Base-by-base conservation (phyloP, 2,329 filamentous ascomycete genomes). In the Pezicula radicicola region DNA sequence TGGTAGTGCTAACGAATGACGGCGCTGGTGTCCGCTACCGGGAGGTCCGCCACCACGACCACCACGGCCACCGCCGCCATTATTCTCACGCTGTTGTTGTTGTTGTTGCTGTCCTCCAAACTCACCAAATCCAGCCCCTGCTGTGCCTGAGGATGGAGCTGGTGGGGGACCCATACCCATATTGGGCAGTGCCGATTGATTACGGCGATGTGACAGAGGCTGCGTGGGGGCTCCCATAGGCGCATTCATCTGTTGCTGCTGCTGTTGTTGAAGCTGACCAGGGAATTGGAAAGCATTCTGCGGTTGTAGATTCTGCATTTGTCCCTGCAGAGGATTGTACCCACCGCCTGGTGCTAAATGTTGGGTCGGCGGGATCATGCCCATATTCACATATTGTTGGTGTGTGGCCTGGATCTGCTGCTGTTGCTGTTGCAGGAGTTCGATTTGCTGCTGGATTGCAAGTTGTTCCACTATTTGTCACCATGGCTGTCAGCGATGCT, bases 331-430 rank as follows among this genome's bases (percentile, higher is more conserved):
- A 66, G 86, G 87, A 75, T 87, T 88, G 77, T 89, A 94, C 56
- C 78, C 78, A 64, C 80, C 81, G 60, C 84, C 85, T 56, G 84
- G 83, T 61, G 83, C 84, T 54, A 97, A 78, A 62, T 84, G 81
- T 74, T 97, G 93, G 65, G 89, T 88, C 49, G 89, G 87, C 62
- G 88, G 87, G 65, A 97, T 86, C 81, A 97, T 91, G 70, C 91
- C 91, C 89, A 97, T 92, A 72, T 94, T 96, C 66, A 96, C 88
- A 77, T 96, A 97, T 75, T 97, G 93, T 74, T 97, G 92, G 68
- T 97, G 91, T 59, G 91, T 94, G 63, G 91, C 91, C 74, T 95
- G 90, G 68, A 97, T 95, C 70, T 97, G 92, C 72, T 97, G 92
- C 71, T 97, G 94, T 72, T 97, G 94, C 71, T 96, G 91, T 76